These are phyloP conservation scores for Daedaleopsis sinensis DNA, from an alignment of 768 basidiomycete species.

Conservation along the genomic window DNA sequence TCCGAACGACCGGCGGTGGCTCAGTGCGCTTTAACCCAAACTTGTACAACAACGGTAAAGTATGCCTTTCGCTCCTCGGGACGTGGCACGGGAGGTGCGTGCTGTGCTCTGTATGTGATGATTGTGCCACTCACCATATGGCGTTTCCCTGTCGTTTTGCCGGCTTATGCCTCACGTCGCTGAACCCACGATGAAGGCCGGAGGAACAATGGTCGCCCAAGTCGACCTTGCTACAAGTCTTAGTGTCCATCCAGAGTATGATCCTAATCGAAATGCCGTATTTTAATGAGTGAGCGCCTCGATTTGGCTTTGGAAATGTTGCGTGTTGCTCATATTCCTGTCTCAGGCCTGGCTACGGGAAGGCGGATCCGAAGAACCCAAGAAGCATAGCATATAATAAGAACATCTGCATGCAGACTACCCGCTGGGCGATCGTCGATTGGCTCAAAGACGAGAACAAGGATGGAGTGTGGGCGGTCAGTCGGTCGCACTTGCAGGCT, in stretches of 20 bases:
- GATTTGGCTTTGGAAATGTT: neutral
- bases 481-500: slow-evolving; percentile 9
- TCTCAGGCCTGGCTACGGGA: slow-evolving; percentile 50
- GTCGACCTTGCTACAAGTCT: slow-evolving; percentile 58
- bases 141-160: neutral
- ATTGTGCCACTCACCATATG: neutral
- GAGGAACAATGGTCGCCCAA: slow-evolving; percentile 52
- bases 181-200: slow-evolving; percentile 23
- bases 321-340: neutral
- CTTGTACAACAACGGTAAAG: slow-evolving; percentile 51
- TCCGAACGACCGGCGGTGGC: slow-evolving; percentile 56
- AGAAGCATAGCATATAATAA: slow-evolving; percentile 51
- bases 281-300: slow-evolving; percentile 55
- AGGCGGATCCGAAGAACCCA: slow-evolving; percentile 37
- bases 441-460: slow-evolving; percentile 50
- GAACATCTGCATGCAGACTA: slow-evolving; percentile 45
- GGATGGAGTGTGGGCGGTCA: slow-evolving; percentile 50
- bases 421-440: slow-evolving; percentile 55
- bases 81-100: slow-evolving; percentile 55
- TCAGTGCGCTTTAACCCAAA: slow-evolving; percentile 60
- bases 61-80: slow-evolving; percentile 57
- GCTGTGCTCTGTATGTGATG: neutral
- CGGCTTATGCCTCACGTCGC: neutral
- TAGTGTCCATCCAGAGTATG: slow-evolving; percentile 63
- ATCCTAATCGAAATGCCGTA: slow-evolving; percentile 57